Evolutionary conservation across 768 basidiomycete species (phyloP), one percentile per base, ranked within the genome.

Genomic region (Phaffia australis): DNA sequence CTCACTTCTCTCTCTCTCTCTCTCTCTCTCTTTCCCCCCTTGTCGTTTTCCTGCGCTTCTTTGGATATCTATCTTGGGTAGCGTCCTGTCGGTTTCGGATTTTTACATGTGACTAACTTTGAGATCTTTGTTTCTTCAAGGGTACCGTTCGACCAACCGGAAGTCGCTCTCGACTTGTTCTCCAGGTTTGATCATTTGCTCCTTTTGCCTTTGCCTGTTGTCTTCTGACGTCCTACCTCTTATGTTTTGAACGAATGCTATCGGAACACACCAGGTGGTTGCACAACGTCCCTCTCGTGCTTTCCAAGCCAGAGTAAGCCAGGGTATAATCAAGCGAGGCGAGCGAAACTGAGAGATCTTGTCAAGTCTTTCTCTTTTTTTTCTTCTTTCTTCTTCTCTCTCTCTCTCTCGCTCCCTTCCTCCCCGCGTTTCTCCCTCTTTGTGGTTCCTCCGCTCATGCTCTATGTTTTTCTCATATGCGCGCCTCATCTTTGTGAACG

Each of bases 71-170:
- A 4, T 42, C 35, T 42, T 11, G 35, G 35, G 11, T 4, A 42
- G 11, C 35, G 11, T 23, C 15, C 52, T 9, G 4, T 30, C 29
- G 52, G 4, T 15, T 54, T 54, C 16, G 52, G 23, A 15, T 54
- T 5, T 11, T 5, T 42, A 4, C 35, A 42, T 42, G 6, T 42
- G 35, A 42, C 35, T 11, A 11, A 42, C 35, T 42, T 11, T 42
- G 35, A 42, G 35, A 11, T 42, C 35, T 42, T 4, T 42, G 4
- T 51, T 54, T n/a, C 48, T 29, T n/a, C 11, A 19, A 51, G 52
- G 89, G 89, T 89, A 9, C 90, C 91, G 5, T 85, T 81, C 73
- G 89, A 97, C 76, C 89, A 93, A 73, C 87, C 91, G 1, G 87
- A 88, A 72, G 91, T 85, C 50, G 84, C 90, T 55, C 78, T 90